Evolutionary conservation across 495 filamentous ascomycete genomes (phyloP), one percentile per base, ranked within the genome.

Genomic region (Daldinia grandis): DNA sequence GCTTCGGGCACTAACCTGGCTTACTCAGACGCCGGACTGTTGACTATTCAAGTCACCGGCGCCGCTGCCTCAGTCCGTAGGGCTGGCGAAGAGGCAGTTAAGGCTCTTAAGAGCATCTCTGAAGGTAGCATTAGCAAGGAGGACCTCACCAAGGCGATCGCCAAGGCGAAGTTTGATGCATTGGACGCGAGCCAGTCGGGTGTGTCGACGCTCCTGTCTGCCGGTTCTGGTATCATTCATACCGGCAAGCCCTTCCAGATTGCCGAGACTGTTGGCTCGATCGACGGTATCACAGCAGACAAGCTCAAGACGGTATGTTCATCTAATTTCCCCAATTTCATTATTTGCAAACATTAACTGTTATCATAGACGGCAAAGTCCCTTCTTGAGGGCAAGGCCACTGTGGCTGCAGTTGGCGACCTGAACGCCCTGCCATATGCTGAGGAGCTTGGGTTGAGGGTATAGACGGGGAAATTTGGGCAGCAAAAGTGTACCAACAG

Each of bases 1-100:
- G 88, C 91, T 68, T 80, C 86, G 3, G 93, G 94, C 50, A 85
- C 87, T 71, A 93, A 96, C 84, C 80, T 84, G 67, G 87, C 92
- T 61, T 99, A 98, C 87, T 97, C 95, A 15, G 95, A 99, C 75
- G 92, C 95, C 62, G 96, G 95, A 73, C 89, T 99, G 25, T 86
- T 99, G 56, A 86, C 89, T 66, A 89, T 97, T 71, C 88, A 89
- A 69, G 86, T 99, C 66, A 86, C 82, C 62, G 95, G 96, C 58
- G 78, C 86, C 64, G 91, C 93, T 14, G 75, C 82, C 21, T 88
- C 89, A 71, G 86, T 98, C 58, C 78, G 85, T 44, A 81, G 80
- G 68, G 81, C 78, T 33, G 84, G 86, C 15, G 84, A 84, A 66
- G 85, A 88, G 64, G 88, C 91, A 24, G 91, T 95, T 66, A 92